Evolutionary conservation across 768 basidiomycete species (phyloP).

Genomic region (Thelephora aurantiotincta): DNA sequence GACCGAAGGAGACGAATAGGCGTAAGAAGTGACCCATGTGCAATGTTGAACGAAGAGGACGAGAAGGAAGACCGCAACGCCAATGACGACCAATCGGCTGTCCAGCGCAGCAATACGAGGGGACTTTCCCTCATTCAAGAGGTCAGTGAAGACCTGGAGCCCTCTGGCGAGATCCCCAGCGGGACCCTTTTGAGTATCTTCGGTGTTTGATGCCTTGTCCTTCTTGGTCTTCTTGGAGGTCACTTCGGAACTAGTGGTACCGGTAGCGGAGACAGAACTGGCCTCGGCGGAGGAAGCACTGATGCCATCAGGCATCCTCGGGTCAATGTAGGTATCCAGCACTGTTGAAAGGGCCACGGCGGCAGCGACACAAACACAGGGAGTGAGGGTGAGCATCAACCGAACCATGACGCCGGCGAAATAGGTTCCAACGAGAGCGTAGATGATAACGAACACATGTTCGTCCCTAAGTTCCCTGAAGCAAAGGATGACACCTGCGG

Average conservation of each 20-base stretch:
- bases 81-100: slow-evolving; percentile 59
- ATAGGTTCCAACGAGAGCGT: slow-evolving; percentile 90
- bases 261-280: slow-evolving; percentile 12
- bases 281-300: slow-evolving; percentile 22
- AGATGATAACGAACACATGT: slow-evolving; percentile 97
- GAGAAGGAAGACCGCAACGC: slow-evolving; percentile 67
- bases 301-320: slow-evolving; percentile 43
- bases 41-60: slow-evolving; percentile 90
- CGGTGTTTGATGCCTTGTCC: slow-evolving; percentile 20
- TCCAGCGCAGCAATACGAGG: slow-evolving; percentile 76
- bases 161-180: slow-evolving; percentile 25
- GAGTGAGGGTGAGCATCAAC: slow-evolving; percentile 93
- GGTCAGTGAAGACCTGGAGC: slow-evolving; percentile 5
- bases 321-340: slow-evolving; percentile 84
- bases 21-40: slow-evolving; percentile 88
- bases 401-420: slow-evolving; percentile 99
- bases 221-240: slow-evolving; percentile 36
- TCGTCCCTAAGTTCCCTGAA: slow-evolving; percentile 93
- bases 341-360: slow-evolving; percentile 85
- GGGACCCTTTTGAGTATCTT: slow-evolving; percentile 24
- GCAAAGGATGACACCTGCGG: slow-evolving; percentile 87
- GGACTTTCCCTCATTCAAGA: slow-evolving; percentile 16
- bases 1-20: slow-evolving; percentile 96
- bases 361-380: slow-evolving; percentile 87
- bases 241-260: slow-evolving; percentile 13